Base-by-base conservation (phyloP, 139 green algal genomes). In the Edaphochlamys debaryana region DNA sequence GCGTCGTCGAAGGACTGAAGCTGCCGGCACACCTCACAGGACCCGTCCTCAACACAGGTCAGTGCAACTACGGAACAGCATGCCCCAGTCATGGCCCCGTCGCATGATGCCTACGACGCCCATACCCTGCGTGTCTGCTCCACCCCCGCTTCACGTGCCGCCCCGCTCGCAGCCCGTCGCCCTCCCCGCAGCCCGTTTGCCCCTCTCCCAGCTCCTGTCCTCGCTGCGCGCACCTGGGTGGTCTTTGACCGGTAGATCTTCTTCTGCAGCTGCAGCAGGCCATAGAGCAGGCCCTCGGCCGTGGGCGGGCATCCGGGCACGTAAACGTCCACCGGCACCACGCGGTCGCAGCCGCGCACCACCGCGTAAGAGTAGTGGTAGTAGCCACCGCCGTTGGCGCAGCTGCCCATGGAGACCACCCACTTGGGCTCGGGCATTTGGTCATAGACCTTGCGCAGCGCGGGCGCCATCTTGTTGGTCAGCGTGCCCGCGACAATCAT, bases 391-490 rank as follows among this genome's bases (percentile, higher is more conserved):
- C 96, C 96, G 80, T 99, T 99, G 29, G 96, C 96, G 78, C 96
- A 99, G 68, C 89, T 95, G 48, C 96, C 96, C 96, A 99, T 99
- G 82, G 94, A 98, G 41, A 99, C 90, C 27, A 99, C 96, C 96
- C 96, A 99, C 48, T 96, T 92, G 11, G 96, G 96, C 85, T 99
- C 96, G 2, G 96, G 96, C 96, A 99, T 99, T 91, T 98, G 95
- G 78, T 98, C 95, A 73, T 98, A 98, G 30, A 98, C 94, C 93
- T 99, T 99, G 73, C 96, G 94, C 86, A 99, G 89, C 29, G 96
- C 97, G 0, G 96, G 96, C 0, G 96, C 96, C 96, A 99, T 99
- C 88, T 99, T 99, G 91, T 99, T 99, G 9, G 97, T 99, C 19
- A 99, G 89, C 9, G 96, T 99, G 69, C 96, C 96, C 4, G 96